Evolutionary conservation across 2,329 filamentous ascomycete genomes (phyloP), one percentile per base, ranked within the genome.

Genomic region (Pseudofabraea citricarpa): DNA sequence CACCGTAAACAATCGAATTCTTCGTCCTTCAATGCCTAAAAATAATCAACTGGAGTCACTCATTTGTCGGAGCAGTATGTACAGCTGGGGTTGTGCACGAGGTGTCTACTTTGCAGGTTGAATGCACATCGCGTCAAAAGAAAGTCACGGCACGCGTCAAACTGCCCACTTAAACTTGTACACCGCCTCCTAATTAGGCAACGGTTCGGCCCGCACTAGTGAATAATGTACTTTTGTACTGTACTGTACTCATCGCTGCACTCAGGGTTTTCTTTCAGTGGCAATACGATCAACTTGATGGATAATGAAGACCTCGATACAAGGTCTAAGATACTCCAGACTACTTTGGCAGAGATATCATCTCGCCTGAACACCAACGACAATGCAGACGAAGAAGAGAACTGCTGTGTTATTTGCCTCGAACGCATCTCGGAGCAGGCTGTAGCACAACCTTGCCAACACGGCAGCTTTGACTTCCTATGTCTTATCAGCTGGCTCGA

Each of bases 351-450:
- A n/a, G 68, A 73, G 57, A 66, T 71, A 7, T 52, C 49, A 10
- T 46, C 48, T 16, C 51, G 51, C 20, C 21, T 41, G 48, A 56
- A 55, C n/a, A 47, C 56, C 24, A 60, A 62, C 39, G 52, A 64
- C 33, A 48, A 59, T 19, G 54, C 56, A 38, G 51, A 61, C 29
- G 47, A 44, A 29, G 57, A 61, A 46, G 58, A 61, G 45, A 68
- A 75, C 50, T 79, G 75, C 57, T 96, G 90, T 64, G 88, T 94
- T 50, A 93, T 97, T 63, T 97, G 90, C 64, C 80, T 96, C 48
- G 86, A 91, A 44, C 59, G 68, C 41, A 73, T 95, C 57, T 79
- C 80, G 8, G 87, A 93, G 56, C 68, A 78, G 41, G 89, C 86
- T 50, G 72, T 83, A 40, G 79, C 87, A 6, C 68, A 75, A 16